phyloP scores from a whole-genome alignment of 495 filamentous ascomycete species.

The Aspergillus ellipticus region DNA sequence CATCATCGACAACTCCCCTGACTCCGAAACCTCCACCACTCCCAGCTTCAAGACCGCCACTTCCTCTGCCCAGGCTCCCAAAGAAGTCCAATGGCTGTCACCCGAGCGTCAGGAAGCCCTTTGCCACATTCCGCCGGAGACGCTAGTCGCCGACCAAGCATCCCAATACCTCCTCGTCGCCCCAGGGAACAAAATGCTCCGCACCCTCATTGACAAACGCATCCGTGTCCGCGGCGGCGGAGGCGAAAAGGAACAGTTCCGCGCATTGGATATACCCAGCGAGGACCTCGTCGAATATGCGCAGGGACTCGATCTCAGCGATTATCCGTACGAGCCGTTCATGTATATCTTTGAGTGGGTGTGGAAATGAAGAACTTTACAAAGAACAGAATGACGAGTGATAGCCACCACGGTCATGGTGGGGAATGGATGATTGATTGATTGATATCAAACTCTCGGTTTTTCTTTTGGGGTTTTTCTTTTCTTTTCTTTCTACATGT shows the following conservation, averaged over 20 bases:
- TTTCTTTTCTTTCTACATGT: background rate
- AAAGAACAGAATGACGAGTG: too few relatives aligned
- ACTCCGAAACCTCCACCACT: background rate
- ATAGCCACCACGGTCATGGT: too few relatives aligned
- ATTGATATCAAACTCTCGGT: background rate
- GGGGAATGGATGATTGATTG: background rate
- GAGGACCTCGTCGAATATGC: constrained; percentile 29
- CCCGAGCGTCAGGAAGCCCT: constrained; percentile 25
- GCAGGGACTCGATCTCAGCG: constrained; percentile 26
- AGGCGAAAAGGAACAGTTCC: constrained; percentile 22
- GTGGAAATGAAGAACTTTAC: constrained; percentile 24
- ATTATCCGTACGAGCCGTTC: constrained; percentile 25
- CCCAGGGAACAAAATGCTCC: constrained; percentile 28
- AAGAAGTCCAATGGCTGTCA: constrained; percentile 21
- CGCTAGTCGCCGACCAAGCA: background rate
- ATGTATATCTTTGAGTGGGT: constrained; percentile 35
- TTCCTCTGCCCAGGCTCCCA: constrained; percentile 4
- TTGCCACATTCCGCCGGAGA: constrained; percentile 14
- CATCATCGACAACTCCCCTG: constrained; percentile 1
- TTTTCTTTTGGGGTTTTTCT: background rate
- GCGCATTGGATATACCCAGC: constrained; percentile 16
- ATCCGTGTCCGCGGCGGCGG: constrained; percentile 17
- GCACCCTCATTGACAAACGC: constrained; percentile 24
- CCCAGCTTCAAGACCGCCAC: constrained; percentile 9
- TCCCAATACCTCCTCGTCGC: constrained; percentile 25